Conservation (phyloP, 73 alveolate species). For the Paramecium caudatum region DNA sequence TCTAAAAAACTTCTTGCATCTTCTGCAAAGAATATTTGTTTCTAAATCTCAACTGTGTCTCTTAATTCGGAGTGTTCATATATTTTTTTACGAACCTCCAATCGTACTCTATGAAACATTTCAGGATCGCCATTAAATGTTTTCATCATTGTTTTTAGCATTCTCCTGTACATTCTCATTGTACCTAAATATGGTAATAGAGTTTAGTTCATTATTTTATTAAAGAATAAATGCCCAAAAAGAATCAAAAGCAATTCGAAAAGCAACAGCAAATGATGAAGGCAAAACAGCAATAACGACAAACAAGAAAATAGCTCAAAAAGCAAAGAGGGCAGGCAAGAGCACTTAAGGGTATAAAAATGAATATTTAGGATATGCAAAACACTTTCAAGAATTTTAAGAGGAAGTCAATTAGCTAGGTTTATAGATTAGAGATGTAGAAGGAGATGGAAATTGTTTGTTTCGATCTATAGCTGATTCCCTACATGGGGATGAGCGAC, state of each 20-base stretch:
- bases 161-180: conserved; percentile 81
- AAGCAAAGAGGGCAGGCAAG: conserved; percentile 38
- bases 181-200: conserved; percentile 66
- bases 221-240: conserved; percentile 2
- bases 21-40: conserved; percentile 80
- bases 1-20: conserved; percentile 79
- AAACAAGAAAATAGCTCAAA: background rate
- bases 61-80: conserved; percentile 72
- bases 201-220: background rate
- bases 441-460: conserved; percentile 99
- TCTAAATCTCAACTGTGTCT: conserved; percentile 79
- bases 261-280: background rate
- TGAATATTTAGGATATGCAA: background rate
- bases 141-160: conserved; percentile 87
- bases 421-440: conserved; percentile 78
- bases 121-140: conserved; percentile 86
- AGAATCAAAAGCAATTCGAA: background rate
- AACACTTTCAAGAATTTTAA: conserved; percentile 71
- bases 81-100: conserved; percentile 81
- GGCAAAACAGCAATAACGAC: background rate
- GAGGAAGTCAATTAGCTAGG: conserved; percentile 69
- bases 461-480: conserved; percentile 97
- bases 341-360: conserved; percentile 20
- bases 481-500: conserved; percentile 92
- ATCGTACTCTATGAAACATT: conserved; percentile 86